Evolutionary conservation across 192 early-diverging fungal species (phyloP).

Genomic region (Rhizophagus clarus): DNA sequence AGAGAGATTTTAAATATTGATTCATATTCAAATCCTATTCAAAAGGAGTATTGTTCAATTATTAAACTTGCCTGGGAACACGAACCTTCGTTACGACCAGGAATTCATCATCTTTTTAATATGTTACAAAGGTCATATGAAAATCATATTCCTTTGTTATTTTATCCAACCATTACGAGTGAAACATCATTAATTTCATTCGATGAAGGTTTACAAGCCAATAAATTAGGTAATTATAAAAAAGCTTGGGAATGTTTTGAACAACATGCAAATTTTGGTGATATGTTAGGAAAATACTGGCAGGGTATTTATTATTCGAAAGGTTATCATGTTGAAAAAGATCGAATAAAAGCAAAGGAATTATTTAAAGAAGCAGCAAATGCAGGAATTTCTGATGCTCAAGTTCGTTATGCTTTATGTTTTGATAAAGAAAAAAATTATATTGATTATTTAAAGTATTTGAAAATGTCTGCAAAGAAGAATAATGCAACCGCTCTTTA

Average conservation of each 20-base stretch:
- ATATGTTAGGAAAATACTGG: not conserved
- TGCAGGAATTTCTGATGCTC: not conserved
- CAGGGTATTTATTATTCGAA: not conserved
- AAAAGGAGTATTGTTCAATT: not conserved
- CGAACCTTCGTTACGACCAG: too few relatives aligned
- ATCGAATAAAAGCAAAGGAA: not conserved
- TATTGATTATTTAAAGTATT: too few relatives aligned
- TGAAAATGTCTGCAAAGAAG: too few relatives aligned
- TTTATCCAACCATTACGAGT: too few relatives aligned
- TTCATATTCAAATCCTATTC: not conserved
- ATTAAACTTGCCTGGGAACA: not conserved
- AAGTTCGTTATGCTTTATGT: not conserved
- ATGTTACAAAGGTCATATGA: too few relatives aligned
- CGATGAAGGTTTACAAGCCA: not conserved
- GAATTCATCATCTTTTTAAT: too few relatives aligned
- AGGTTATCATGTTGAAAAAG: not conserved
- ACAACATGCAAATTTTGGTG: not conserved
- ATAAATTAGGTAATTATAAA: not conserved
- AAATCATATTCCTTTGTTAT: too few relatives aligned
- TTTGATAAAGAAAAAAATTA: too few relatives aligned
- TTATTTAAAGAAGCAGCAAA: constrained; percentile 1
- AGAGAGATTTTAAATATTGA: not conserved
- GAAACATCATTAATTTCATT: not conserved
- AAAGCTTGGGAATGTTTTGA: constrained; percentile 8
- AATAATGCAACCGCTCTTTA: too few relatives aligned